A percentile compares a stretch with the other conserved stretches of the same genome.
Evolutionary conservation across 1,284 basidiomycete species (phyloP).

Genomic region (Ceratobasidium sp.): DNA sequence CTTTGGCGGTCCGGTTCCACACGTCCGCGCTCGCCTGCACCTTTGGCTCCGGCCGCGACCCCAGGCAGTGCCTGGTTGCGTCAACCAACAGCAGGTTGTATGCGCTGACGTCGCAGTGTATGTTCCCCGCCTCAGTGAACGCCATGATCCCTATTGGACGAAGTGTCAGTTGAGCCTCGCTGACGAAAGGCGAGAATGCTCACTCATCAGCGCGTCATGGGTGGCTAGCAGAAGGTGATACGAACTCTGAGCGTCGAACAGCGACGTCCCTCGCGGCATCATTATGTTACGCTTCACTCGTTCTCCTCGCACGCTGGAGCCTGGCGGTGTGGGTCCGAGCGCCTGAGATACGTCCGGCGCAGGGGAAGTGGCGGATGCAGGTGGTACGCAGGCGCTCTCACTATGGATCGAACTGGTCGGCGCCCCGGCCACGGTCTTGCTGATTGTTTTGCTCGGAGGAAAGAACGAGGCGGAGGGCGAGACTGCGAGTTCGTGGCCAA

Average conservation of each 20-base stretch:
- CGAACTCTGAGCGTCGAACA: not conserved
- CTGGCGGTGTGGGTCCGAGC: too few relatives aligned
- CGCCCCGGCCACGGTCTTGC: too few relatives aligned
- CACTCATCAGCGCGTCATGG: conserved; percentile 1
- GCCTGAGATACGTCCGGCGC: too few relatives aligned
- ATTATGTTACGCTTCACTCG: not conserved
- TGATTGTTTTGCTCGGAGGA: too few relatives aligned
- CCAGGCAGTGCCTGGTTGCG: not conserved
- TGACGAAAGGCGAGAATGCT: not conserved
- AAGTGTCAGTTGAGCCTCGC: too few relatives aligned
- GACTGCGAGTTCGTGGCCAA: too few relatives aligned
- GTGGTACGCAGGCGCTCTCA: too few relatives aligned
- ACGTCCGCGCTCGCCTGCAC: not conserved
- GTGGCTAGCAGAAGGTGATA: not conserved
- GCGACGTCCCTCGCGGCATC: not conserved
- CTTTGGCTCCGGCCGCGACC: not conserved
- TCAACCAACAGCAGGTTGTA: conserved; percentile 18
- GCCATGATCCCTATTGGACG: conserved; percentile 10
- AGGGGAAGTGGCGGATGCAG: too few relatives aligned
- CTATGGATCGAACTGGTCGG: too few relatives aligned
- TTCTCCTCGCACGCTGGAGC: too few relatives aligned
- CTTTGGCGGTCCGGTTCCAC: not conserved
- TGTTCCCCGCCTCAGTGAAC: not conserved
- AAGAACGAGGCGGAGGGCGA: too few relatives aligned
- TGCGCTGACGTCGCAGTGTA: conserved; percentile 13